Percentiles rank a stretch among this genome's conserved stretches.
Conservation (phyloP, 305 asterid genomes). For the Rubia balearica region DNA sequence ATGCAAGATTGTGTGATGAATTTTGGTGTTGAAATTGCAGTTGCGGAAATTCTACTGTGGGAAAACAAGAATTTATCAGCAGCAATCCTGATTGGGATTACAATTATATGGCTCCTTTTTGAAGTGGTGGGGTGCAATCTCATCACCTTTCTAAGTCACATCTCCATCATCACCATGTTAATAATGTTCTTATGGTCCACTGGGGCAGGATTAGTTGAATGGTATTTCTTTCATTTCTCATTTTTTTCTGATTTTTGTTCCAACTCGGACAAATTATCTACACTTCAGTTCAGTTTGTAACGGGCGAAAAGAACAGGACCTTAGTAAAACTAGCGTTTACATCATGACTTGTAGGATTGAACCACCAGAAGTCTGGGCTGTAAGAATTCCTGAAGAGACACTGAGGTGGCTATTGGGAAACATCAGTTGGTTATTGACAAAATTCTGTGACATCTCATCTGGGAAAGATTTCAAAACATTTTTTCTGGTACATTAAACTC, state of each 20-base stretch:
- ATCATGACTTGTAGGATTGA: constrained; percentile 27
- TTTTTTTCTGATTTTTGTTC: background rate
- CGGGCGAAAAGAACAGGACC: background rate
- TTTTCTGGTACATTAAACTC: constrained; percentile 35
- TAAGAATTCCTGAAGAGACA: constrained; percentile 55
- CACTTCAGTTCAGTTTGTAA: background rate
- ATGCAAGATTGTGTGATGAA: background rate
- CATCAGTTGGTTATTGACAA: constrained; percentile 33
- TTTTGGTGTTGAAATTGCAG: constrained; percentile 27
- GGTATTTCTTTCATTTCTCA: constrained; percentile 27
- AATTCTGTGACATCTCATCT: constrained; percentile 53
- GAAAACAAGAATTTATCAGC: constrained; percentile 64
- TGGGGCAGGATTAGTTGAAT: constrained; percentile 49
- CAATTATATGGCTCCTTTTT: constrained; percentile 70
- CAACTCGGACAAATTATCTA: background rate
- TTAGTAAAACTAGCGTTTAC: background rate
- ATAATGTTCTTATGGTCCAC: constrained; percentile 58
- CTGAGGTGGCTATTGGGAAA: constrained; percentile 48
- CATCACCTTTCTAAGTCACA: constrained; percentile 50
- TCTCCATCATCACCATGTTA: constrained; percentile 46
- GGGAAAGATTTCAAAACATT: constrained; percentile 68
- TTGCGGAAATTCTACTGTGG: constrained; percentile 69
- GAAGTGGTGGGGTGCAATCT: constrained; percentile 71
- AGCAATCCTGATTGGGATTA: constrained; percentile 46
- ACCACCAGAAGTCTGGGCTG: constrained; percentile 45